Evolutionary conservation across 2,329 filamentous ascomycete genomes (phyloP).

Genomic region (Curvularia sp.): DNA sequence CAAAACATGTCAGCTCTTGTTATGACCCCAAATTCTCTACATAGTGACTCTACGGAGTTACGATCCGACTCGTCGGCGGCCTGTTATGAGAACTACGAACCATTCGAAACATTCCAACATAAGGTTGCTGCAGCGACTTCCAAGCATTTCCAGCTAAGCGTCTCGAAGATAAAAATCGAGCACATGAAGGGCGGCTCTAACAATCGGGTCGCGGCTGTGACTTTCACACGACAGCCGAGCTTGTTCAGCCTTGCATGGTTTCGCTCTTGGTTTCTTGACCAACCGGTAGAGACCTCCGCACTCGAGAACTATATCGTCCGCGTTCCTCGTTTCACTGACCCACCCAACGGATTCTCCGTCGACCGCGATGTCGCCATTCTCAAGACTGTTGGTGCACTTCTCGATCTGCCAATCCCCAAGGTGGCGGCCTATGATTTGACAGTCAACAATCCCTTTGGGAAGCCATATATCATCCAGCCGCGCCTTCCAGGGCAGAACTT

Average conservation of each 20-base stretch:
- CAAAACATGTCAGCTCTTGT: background rate
- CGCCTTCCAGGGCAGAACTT: background rate
- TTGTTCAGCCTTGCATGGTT: background rate
- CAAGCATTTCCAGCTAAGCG: background rate
- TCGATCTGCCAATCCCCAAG: background rate
- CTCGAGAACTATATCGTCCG: background rate
- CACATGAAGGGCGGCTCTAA: constrained; percentile 28
- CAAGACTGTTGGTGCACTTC: background rate
- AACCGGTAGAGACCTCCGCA: background rate
- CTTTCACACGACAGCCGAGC: background rate
- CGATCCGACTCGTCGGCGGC: background rate
- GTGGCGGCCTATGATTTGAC: background rate
- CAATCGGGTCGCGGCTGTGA: constrained; percentile 28
- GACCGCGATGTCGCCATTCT: background rate
- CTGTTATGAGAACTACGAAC: background rate
- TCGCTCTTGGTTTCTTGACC: background rate
- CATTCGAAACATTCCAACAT: background rate
- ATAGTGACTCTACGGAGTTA: background rate
- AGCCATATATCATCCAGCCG: background rate
- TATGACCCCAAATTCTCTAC: background rate
- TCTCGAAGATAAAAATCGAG: constrained; percentile 14
- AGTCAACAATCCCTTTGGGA: background rate
- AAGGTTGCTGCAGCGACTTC: background rate
- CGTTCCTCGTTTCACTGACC: background rate
- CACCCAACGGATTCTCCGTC: background rate